Base-by-base conservation (phyloP, 352 stramenopile genomes). In the Globisporangium irregulare region DNA sequence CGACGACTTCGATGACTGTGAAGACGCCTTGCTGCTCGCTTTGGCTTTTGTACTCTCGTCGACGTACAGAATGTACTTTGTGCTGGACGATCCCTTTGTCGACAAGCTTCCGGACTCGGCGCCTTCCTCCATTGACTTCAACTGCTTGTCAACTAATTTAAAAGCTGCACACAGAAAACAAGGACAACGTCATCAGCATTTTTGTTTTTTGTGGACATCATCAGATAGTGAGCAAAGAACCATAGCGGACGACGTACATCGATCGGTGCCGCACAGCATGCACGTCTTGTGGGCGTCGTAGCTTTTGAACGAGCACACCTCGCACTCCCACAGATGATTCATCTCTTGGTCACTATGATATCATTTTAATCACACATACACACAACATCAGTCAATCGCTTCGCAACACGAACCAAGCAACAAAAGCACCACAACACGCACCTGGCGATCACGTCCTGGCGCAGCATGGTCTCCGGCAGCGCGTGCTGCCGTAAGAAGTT, bases 291-390 rank as follows among this genome's bases (percentile, higher is more conserved):
- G 90, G 0, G 86, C 82, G 20, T 94, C 86, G 71, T 95, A 93
- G 75, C 93, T 98, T 73, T 97, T 96, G 70, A 98, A 98, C 41
- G 80, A 91, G 68, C 92, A 98, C n/a, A 98, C 90, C n/a, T 93
- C 86, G 68, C 92, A 98, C 62, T 93, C 84, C 92, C 92, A 98
- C 10, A 95, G 66, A 18, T 78, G 83, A 48, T 83, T 92, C 78
- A 94, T 93, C 63, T 93, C 84, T 69, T 92, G 86, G 73, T 95
- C 87, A 59, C 87, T 83, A 54, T 34, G 15, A 29, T 36, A 12
- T 29, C 6, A 36, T n/a, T 36, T n/a, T 27, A 2, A 51, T 63
- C 5, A 58, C 7, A 62, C 5, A 62, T 14, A 67, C 22, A n/a
- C 5, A 12, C 32, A 36, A 18, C 22, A 12, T 27, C 27, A 38